Conservation (phyloP, 164 flowering plant genomes). For the Chloranthus sessilifolius region DNA sequence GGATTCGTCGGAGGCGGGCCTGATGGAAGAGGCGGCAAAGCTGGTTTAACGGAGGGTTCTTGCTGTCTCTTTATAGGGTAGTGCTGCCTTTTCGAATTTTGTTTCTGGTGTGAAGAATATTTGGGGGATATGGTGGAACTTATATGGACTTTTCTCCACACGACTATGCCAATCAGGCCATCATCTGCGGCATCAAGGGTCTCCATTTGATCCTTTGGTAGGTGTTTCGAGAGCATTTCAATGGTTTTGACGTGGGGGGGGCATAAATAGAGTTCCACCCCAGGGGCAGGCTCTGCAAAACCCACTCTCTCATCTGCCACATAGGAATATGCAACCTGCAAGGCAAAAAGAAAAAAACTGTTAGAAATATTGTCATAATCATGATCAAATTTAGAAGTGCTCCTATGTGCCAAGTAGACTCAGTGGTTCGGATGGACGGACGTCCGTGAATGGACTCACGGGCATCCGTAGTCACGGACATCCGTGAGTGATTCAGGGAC, state of each 20-base stretch:
- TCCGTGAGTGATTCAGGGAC: too few relatives aligned
- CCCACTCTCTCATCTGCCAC: conserved; percentile 78
- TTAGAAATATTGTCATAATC: too few relatives aligned
- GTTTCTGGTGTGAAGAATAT: conserved; percentile 53
- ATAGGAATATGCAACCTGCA: conserved; percentile 75
- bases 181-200: conserved; percentile 44
- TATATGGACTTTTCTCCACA: conserved; percentile 79
- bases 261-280: conserved; percentile 77
- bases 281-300: conserved; percentile 76
- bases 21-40: conserved; percentile 2
- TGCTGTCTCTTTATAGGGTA: conserved; percentile 35
- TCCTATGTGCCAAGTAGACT: too few relatives aligned
- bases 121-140: conserved; percentile 58
- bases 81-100: conserved; percentile 50
- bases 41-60: conserved; percentile 24
- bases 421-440: too few relatives aligned
- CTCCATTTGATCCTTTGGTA: conserved; percentile 49
- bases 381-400: too few relatives aligned
- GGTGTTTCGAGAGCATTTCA: conserved; percentile 55
- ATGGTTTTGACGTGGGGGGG: conserved; percentile 49
- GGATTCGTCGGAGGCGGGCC: conserved; percentile 16
- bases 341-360: not conserved
- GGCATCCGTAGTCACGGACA: too few relatives aligned
- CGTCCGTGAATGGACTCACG: too few relatives aligned
- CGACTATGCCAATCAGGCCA: conserved; percentile 88